These are phyloP conservation scores for Paralagenidium karlingii DNA, from an alignment of 352 stramenopile genomes.

Conservation along the genomic window DNA sequence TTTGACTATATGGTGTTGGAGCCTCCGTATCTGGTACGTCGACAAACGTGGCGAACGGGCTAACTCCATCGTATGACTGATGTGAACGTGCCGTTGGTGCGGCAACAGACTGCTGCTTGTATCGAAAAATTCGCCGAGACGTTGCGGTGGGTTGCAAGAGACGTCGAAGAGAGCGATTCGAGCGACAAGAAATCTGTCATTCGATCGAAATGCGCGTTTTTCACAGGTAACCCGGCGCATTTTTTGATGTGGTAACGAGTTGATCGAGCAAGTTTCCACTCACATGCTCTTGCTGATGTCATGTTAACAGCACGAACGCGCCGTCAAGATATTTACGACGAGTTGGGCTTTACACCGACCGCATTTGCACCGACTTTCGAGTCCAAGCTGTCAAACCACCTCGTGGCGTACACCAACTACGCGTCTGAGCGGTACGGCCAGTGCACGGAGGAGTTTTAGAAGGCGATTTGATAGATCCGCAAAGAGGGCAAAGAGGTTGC, in stretches of 20 bases:
- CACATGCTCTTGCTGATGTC: background rate
- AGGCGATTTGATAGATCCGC: too few species aligned
- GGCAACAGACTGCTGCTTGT: constrained; percentile 4
- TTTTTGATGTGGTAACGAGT: constrained; percentile 1
- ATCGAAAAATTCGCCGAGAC: constrained; percentile 5
- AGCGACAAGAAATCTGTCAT: too few species aligned
- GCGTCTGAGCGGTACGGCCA: constrained; percentile 4
- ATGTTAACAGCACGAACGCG: constrained; percentile 1
- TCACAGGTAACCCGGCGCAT: constrained; percentile 1
- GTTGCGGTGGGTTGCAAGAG: constrained; percentile 3
- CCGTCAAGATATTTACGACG: constrained; percentile 2
- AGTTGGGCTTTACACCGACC: constrained; percentile 1
- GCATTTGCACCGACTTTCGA: constrained; percentile 7
- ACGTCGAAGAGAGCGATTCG: too few species aligned
- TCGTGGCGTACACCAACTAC: constrained; percentile 8
- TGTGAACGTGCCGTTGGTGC: background rate
- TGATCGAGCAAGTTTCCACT: constrained; percentile 4
- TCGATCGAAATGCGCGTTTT: too few species aligned
- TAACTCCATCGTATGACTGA: background rate
- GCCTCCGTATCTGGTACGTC: constrained; percentile 5
- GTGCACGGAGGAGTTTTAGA: too few species aligned
- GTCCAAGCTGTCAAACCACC: constrained; percentile 6
- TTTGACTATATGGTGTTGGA: constrained; percentile 7
- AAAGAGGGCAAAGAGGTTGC: too few species aligned
- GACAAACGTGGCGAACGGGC: too few species aligned